phyloP scores from a whole-genome alignment of 1,284 basidiomycete genomes.

The Prillingera fragicola region DNA sequence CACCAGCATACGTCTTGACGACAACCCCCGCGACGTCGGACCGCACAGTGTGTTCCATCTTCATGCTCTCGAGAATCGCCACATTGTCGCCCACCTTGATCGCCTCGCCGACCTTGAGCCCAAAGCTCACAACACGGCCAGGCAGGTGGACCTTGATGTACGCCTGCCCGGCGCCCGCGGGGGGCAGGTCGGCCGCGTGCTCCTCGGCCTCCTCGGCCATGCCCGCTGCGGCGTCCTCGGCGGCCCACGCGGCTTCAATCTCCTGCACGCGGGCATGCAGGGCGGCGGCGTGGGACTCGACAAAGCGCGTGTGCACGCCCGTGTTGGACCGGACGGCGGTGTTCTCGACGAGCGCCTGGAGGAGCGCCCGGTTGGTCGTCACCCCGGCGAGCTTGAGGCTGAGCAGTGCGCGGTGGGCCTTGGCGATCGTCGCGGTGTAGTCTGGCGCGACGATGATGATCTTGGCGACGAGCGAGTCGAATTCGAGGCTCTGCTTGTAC shows the following conservation, averaged over 20 bases:
- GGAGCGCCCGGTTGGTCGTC: conserved; percentile 13
- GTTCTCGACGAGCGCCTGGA: conserved; percentile 14
- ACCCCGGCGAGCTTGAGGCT: conserved; percentile 13
- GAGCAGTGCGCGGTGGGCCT: conserved; percentile 9
- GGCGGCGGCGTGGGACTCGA: conserved; percentile 7
- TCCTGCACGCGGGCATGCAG: conserved; percentile 5
- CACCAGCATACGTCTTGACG: conserved; percentile 3
- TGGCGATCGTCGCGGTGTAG: conserved; percentile 5
- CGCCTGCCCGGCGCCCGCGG: conserved; percentile 11
- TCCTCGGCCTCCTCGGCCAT: not conserved
- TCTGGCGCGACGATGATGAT: conserved; percentile 11
- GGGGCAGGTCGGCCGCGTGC: conserved; percentile 3
- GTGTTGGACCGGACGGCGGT: conserved; percentile 7
- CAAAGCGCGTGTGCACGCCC: conserved; percentile 12
- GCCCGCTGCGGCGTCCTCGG: not conserved
- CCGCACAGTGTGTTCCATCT: conserved; percentile 20
- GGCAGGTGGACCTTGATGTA: conserved; percentile 16
- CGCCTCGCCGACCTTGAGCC: conserved; percentile 5
- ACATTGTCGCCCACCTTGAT: conserved; percentile 11
- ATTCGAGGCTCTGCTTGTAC: conserved; percentile 16
- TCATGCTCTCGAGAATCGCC: conserved; percentile 18
- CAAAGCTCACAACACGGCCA: conserved; percentile 12
- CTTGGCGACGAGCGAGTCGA: conserved; percentile 19
- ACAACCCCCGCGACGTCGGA: conserved; percentile 7
- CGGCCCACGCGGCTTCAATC: conserved; percentile 13